phyloP scores from a whole-genome alignment of 1,284 basidiomycete genomes.

The Trichosporon sp. region DNA sequence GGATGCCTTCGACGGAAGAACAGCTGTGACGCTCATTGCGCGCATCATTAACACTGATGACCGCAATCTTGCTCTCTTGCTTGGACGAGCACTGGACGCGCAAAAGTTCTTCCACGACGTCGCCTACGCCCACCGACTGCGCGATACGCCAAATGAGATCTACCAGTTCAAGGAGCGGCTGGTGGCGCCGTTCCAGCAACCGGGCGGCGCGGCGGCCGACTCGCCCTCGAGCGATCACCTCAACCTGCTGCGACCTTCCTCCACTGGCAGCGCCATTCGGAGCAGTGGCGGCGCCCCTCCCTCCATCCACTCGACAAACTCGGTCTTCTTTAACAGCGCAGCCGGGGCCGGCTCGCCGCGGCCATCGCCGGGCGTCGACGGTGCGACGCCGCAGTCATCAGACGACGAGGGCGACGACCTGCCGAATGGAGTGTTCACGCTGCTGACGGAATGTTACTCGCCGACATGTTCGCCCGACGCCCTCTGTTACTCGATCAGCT shows the following conservation, averaged over 20 bases:
- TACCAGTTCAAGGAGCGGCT: constrained; percentile 71
- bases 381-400: neutral
- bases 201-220: constrained; percentile 25
- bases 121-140: constrained; percentile 91
- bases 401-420: constrained; percentile 55
- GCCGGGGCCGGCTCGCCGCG: neutral
- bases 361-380: constrained; percentile 1
- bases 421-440: constrained; percentile 92
- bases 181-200: constrained; percentile 38
- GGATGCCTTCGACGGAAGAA: constrained; percentile 91
- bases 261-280: neutral
- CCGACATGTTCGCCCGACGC: constrained; percentile 91
- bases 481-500: constrained; percentile 95
- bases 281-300: neutral
- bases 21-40: constrained; percentile 92
- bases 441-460: constrained; percentile 95
- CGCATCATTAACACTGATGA: constrained; percentile 98
- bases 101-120: constrained; percentile 99
- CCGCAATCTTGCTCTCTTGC: constrained; percentile 85
- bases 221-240: constrained; percentile 24
- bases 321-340: neutral
- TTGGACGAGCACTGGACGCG: constrained; percentile 90
- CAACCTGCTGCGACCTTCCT: neutral
- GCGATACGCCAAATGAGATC: constrained; percentile 82
- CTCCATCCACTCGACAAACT: neutral